Conservation (phyloP, 495 filamentous ascomycete species). For the Penicillium cinerascens region DNA sequence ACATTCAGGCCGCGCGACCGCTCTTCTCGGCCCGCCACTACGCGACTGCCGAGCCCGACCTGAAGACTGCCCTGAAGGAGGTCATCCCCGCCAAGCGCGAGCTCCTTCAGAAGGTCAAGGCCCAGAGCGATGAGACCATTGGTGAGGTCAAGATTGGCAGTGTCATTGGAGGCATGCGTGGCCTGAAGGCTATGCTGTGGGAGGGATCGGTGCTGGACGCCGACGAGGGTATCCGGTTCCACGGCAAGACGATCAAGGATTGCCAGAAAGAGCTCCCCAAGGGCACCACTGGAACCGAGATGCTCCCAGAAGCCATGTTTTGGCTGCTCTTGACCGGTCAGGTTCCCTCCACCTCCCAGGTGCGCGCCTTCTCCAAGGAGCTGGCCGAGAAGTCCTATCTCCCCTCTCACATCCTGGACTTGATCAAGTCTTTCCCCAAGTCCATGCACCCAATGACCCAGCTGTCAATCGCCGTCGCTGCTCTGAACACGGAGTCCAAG, state of each 20-base stretch:
- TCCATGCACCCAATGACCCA: constrained; percentile 98
- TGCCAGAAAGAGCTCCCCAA: constrained; percentile 93
- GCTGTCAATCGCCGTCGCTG: constrained; percentile 88
- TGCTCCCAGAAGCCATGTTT: constrained; percentile 99
- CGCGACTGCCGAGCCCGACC: constrained; percentile 73
- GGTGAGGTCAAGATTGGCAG: constrained; percentile 94
- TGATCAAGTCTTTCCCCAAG: constrained; percentile 86
- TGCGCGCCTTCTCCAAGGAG: constrained; percentile 76
- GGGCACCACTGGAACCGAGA: constrained; percentile 90
- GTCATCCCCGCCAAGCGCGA: constrained; percentile 90
- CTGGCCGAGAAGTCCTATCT: constrained; percentile 81
- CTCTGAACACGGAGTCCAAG: constrained; percentile 84
- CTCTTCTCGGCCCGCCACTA: constrained; percentile 32
- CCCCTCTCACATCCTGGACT: constrained; percentile 78
- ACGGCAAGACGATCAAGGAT: constrained; percentile 96
- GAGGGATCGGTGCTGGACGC: constrained; percentile 96
- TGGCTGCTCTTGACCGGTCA: constrained; percentile 95
- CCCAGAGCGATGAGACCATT: constrained; percentile 73
- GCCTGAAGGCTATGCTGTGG: constrained; percentile 97
- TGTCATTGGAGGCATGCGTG: constrained; percentile 94
- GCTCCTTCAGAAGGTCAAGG: constrained; percentile 85
- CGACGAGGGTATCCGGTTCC: constrained; percentile 96
- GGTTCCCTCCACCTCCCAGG: constrained; percentile 77
- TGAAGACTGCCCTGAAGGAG: constrained; percentile 79
- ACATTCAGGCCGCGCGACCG: constrained; percentile 23